Evolutionary conservation across 345 rosid genomes (phyloP).

Genomic region (Brassica carinata): DNA sequence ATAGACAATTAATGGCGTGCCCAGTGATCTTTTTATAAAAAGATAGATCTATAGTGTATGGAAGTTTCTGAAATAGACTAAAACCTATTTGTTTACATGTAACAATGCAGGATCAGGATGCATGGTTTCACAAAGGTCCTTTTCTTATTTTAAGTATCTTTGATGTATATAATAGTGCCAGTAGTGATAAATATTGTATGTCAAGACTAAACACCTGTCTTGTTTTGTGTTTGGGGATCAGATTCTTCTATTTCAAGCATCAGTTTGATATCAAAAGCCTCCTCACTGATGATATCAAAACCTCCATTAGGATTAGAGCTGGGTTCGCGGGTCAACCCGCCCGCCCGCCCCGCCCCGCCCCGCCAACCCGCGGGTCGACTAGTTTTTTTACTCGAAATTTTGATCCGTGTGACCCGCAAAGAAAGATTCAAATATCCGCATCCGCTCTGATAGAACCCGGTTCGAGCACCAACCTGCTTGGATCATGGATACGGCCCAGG

Average conservation of each 20-base stretch:
- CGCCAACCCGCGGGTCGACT: no score
- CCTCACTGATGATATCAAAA: conserved; percentile 1
- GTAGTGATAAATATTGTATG: background rate
- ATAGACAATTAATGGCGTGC: background rate
- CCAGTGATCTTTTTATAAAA: background rate
- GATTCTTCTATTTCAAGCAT: conserved; percentile 27
- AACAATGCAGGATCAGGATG: background rate
- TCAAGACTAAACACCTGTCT: conserved; percentile 3
- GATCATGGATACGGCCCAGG: no score
- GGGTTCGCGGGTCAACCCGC: no score
- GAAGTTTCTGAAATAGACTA: background rate
- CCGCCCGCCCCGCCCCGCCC: no score
- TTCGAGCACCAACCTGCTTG: no score
- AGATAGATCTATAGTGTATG: background rate
- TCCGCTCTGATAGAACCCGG: no score
- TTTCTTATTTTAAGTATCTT: background rate
- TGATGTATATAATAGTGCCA: background rate
- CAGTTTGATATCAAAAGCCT: conserved; percentile 10
- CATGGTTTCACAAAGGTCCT: background rate
- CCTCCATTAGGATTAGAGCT: no score
- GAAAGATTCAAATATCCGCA: no score
- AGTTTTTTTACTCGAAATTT: no score
- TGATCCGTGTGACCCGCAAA: no score
- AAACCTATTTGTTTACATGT: background rate
- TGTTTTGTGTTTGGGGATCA: background rate